A percentile compares a stretch with the other conserved stretches of the same genome.
Conservation (phyloP, 495 filamentous ascomycete genomes). For the Podospora sp. region DNA sequence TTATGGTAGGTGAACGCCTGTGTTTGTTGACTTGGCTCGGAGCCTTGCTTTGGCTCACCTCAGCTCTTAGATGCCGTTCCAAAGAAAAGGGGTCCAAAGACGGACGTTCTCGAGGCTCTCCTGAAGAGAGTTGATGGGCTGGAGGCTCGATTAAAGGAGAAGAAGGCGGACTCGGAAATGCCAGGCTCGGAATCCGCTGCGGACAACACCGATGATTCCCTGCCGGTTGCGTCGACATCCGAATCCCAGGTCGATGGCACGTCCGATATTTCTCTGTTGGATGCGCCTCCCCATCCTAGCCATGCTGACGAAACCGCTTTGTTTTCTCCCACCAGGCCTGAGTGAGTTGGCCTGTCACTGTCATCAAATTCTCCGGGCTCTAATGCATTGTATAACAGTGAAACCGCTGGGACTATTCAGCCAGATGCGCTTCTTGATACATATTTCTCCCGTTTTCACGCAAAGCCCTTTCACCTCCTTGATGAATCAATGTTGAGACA, state of each 20-base stretch:
- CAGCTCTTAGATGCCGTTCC: slow-evolving; percentile 72
- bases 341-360: slow-evolving; percentile 13
- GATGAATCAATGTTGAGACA: slow-evolving; percentile 73
- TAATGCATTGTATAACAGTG: slow-evolving; percentile 26
- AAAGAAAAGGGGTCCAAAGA: slow-evolving; percentile 87
- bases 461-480: slow-evolving; percentile 75
- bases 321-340: slow-evolving; percentile 20
- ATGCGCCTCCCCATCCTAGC: slow-evolving; percentile 14
- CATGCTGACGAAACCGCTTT: slow-evolving; percentile 19
- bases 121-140: slow-evolving; percentile 82
- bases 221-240: slow-evolving; percentile 23
- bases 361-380: background rate
- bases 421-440: slow-evolving; percentile 68
- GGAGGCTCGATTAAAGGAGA: slow-evolving; percentile 75
- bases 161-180: slow-evolving; percentile 50
- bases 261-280: slow-evolving; percentile 7
- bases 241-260: background rate
- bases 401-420: slow-evolving; percentile 46
- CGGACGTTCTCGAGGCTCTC: slow-evolving; percentile 81
- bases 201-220: slow-evolving; percentile 20
- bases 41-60: background rate
- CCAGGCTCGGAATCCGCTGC: slow-evolving; percentile 39
- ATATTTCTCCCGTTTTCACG: slow-evolving; percentile 76
- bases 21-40: background rate
- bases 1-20: slow-evolving; percentile 62